Evolutionary conservation across 345 rosid genomes (phyloP), one percentile per base, ranked within the genome.

Genomic region (Conringia planisiliqua): DNA sequence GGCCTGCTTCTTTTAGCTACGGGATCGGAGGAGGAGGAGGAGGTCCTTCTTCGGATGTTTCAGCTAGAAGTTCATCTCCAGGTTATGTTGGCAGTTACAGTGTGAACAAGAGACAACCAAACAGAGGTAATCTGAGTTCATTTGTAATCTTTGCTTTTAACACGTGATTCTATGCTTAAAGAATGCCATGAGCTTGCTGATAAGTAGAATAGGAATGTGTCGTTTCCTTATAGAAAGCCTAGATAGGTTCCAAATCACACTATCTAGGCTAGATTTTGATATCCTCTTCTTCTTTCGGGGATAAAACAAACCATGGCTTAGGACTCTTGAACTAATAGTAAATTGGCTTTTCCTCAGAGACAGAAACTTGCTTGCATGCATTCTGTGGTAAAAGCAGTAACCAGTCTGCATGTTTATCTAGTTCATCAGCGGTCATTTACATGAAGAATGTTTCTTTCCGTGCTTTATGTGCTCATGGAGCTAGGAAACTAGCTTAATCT

Each of bases 41-140:
- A 52, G 83, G 77, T 74, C 78, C 86, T 63, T 82, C 90, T 68
- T 79, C 97, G 56, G 96, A 91, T 79, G 87, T 84, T 57, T 56
- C 92, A 64, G 82, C 83, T 67, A 85, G 81, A 80, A 83, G 81
- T 80, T 81, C 97, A 4, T 78, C 81, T 67, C 96, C 87, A 66
- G 96, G 87, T 76, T 94, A 81, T 78, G 79, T 81, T 84, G 76
- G 97, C 59, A 87, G 85, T 78, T 94, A 89, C 85, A 85, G 79
- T 78, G 90, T 82, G 84, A 78, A 90, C 68, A 88, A 81, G 82
- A 86, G 96, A 79, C 94, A 88, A 74, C 6, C 98, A 61, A 85
- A 84, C 86, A 87, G 98, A 91, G 98, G 98, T 94, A 87, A 62
- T n/a, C 18, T n/a, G 11, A 69, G n/a, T 62, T 62, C 10, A 1